Conservation (phyloP, 2,329 filamentous ascomycete species). For the Endocalyx cinctus region DNA sequence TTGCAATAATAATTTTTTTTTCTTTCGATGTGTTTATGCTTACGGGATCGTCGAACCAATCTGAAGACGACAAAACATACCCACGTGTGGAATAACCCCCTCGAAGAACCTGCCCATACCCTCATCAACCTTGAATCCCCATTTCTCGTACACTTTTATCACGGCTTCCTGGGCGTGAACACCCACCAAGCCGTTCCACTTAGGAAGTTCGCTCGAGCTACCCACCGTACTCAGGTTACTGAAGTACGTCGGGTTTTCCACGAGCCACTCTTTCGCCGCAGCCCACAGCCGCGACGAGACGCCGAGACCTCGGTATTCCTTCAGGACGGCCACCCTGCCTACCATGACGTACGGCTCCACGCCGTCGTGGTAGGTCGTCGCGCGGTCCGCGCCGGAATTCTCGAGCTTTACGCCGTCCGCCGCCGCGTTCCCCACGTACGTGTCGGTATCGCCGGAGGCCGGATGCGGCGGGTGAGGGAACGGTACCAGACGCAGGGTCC, state of each 20-base stretch:
- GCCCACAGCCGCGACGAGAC: constrained; percentile 64
- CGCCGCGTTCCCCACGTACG: constrained; percentile 42
- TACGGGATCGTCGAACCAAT: no score
- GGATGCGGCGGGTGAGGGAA: constrained; percentile 70
- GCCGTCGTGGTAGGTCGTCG: constrained; percentile 52
- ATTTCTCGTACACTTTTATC: constrained; percentile 60
- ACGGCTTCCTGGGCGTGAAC: constrained; percentile 73
- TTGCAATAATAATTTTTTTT: no score
- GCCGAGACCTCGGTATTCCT: constrained; percentile 59
- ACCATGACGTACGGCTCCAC: constrained; percentile 77
- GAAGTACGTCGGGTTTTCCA: constrained; percentile 53
- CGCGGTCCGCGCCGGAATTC: constrained; percentile 32
- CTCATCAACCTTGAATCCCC: constrained; percentile 72
- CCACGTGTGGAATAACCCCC: constrained; percentile 79
- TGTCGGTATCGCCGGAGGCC: constrained; percentile 38
- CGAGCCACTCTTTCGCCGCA: constrained; percentile 64
- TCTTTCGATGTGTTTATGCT: no score
- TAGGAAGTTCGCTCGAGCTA: constrained; percentile 38
- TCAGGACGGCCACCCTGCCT: constrained; percentile 68
- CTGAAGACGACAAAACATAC: constrained; percentile 64
- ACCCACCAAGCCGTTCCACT: constrained; percentile 72
- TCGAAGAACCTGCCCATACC: constrained; percentile 74
- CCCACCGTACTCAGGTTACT: constrained; percentile 43
- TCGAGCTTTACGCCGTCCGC: constrained; percentile 12
- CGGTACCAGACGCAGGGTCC: constrained; percentile 75